Evolutionary conservation across 2,329 filamentous ascomycete species (phyloP), one percentile per base, ranked within the genome.

Genomic region (Beauveria brongniartii): DNA sequence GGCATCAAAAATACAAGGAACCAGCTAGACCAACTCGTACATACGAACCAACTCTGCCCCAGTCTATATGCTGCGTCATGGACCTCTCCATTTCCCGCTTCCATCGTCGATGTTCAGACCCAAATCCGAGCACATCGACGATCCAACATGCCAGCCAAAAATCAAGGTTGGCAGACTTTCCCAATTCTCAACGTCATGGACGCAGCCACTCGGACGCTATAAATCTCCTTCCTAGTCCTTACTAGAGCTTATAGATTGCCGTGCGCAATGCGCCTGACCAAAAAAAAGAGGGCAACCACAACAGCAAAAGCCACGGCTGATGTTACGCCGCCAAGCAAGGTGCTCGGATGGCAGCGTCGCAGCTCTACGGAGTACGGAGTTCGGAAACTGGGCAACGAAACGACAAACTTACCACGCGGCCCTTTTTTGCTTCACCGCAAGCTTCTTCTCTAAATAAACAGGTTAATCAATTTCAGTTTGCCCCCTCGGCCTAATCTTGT

Each of bases 311-410:
- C 44, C 55, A 57, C 55, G n/a, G 28, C 28, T 56, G 43, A 37
- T 37, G 34, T 37, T 37, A 46, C 41, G 54, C n/a, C 46, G 55
- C 55, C 55, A 57, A 57, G 55, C 28, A 37, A 14, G 37, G 56
- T 52, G 56, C 56, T 59, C 56, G 56, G 56, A 52, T 59, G 47
- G 28, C 50, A 26, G 55, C 30, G 44, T 59, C 56, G 56, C 56
- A 58, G 37, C 47, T 59, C 16, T 43, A 14, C 51, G 34, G 34
- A 37, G 34, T 37, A 37, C 34, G 12, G 34, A 37, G 34, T 37
- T 4, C 34, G 34, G 34, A 37, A 20, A 12, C 26, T 47, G 44
- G 28, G 46, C 44, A 50, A 46, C 55, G 44, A 57, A 57, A 57
- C 55, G 30, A 57, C 6, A 51, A 24, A 24, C 22, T 16, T 6